Evolutionary conservation across 345 rosid species (phyloP).

Genomic region (Orychophragmus violaceus): DNA sequence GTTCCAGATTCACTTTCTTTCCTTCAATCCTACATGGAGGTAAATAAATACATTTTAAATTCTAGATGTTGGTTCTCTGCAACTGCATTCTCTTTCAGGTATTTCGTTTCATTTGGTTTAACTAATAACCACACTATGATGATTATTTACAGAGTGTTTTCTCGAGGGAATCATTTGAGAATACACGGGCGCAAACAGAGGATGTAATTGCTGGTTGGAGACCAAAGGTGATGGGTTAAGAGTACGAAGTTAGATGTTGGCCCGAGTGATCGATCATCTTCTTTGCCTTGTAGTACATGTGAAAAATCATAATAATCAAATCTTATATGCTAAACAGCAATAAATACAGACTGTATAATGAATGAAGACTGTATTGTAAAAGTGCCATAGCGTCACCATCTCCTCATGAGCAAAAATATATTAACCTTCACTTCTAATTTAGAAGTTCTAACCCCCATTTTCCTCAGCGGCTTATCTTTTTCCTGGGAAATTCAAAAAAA

Average conservation of each 20-base stretch:
- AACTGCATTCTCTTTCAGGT: background rate
- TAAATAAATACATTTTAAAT: constrained; percentile 13
- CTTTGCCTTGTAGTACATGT: constrained; percentile 1
- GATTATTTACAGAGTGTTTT: constrained; percentile 51
- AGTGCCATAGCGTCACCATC: background rate
- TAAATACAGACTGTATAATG: background rate
- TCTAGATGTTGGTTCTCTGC: background rate
- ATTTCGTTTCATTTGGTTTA: background rate
- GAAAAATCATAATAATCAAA: background rate
- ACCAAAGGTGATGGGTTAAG: constrained; percentile 70
- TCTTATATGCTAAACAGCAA: background rate
- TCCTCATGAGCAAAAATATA: background rate
- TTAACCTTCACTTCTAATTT: no score
- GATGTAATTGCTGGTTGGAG: constrained; percentile 92
- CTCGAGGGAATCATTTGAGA: constrained; percentile 65
- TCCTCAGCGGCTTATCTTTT: constrained; percentile 22
- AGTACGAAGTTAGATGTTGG: constrained; percentile 19
- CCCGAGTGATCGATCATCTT: constrained; percentile 4
- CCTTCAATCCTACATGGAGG: constrained; percentile 76
- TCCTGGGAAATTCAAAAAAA: constrained; percentile 21
- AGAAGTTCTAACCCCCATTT: constrained; percentile 3
- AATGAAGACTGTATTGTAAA: background rate
- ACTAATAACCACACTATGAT: background rate
- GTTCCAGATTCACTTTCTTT: constrained; percentile 73
- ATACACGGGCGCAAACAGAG: constrained; percentile 65